These are phyloP conservation scores for Mrakia gelida DNA, from an alignment of 768 basidiomycete species.

Conservation along the genomic window DNA sequence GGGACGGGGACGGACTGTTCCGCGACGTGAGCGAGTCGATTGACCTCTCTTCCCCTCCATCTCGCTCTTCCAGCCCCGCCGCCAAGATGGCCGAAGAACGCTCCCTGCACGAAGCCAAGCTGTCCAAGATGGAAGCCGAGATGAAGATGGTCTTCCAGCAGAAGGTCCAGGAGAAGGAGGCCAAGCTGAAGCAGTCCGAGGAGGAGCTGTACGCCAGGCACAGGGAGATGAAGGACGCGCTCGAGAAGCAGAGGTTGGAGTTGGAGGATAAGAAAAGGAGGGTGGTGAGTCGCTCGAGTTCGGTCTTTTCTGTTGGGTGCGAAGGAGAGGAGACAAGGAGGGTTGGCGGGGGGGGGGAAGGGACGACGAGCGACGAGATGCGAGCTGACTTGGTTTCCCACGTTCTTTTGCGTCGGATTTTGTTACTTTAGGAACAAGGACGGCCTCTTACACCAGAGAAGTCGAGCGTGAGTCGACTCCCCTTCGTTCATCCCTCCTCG, in stretches of 20 bases:
- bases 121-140: constrained; percentile 83
- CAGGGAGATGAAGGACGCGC: constrained; percentile 98
- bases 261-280: constrained; percentile 81
- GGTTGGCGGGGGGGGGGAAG: neutral
- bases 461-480: constrained; percentile 23
- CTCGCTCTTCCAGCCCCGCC: constrained; percentile 63
- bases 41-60: neutral
- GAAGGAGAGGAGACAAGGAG: neutral
- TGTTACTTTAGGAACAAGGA: neutral
- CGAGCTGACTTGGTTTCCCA: neutral
- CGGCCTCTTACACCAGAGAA: constrained; percentile 26
- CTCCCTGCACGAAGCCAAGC: constrained; percentile 70
- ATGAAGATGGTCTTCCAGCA: constrained; percentile 99
- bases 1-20: no score
- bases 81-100: constrained; percentile 95
- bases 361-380: neutral
- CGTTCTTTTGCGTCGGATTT: neutral
- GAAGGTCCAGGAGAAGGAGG: constrained; percentile 98
- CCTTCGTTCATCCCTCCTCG: neutral
- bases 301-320: neutral
- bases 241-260: constrained; percentile 92
- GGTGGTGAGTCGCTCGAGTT: constrained; percentile 6
- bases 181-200: constrained; percentile 97
- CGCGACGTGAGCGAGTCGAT: no score
- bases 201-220: constrained; percentile 98